Evolutionary conservation across 257 asterid genomes (phyloP), one percentile per base, ranked within the genome.

Genomic region (Gentiana dahurica): DNA sequence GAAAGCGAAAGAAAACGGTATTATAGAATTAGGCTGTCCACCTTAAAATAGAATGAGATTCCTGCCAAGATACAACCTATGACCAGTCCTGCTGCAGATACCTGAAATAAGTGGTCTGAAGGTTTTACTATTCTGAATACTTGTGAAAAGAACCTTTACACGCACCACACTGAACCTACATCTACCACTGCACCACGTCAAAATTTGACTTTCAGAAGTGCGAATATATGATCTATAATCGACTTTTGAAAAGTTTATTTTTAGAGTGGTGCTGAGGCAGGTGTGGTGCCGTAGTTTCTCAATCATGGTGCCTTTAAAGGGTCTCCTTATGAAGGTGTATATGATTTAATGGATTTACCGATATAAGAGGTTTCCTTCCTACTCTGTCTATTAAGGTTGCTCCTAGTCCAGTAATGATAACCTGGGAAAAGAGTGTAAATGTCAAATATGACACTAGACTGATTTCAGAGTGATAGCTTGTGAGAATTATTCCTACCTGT

Each of bases 331-430:
- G 46, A 41, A 10, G 46, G 46, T 41, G 4, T 41, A 39, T 7
- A 41, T 41, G 46, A 5, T 3, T 41, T 7, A 10, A 41, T 5
- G 46, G 46, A 47, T 52, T 51, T 87, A 92, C 98, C 87, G 85
- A 71, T 66, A 88, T 39, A 52, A 83, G 94, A 50, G 97, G 98
- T 57, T 88, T 88, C 64, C 98, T 61, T 72, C 98, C 98, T 0
- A 84, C 85, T 73, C 71, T 72, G 63, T 92, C 97, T 3, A 92
- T 78, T 41, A 92, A 71, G 15, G 71, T 36, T 47, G 95, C 94
- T 44, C 94, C 95, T 37, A 81, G 37, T 57, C 80, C 93, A 4
- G 98, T 88, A 71, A 88, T 55, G 56, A 89, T 60, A 63, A 85
- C 84, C 97, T 85, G 77, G 59, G 32, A 62, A 24, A 51, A 3